Evolutionary conservation across 2,329 filamentous ascomycete genomes (phyloP), one percentile per base, ranked within the genome.

Genomic region (Fusarium compactum): DNA sequence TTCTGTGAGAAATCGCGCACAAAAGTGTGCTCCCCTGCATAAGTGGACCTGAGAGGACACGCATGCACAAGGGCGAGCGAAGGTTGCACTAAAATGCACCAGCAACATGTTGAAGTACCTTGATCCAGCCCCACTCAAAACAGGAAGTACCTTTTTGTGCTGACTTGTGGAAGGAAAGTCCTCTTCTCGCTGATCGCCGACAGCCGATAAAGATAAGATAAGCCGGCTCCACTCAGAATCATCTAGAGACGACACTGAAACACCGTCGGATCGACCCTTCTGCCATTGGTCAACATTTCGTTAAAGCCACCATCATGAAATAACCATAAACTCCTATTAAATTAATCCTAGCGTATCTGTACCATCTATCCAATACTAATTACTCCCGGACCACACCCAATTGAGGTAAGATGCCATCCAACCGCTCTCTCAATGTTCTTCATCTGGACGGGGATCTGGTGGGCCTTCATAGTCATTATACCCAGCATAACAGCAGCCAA

Each of bases 361-460:
- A n/a, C 34, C 34, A 22, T 48, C 41, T 38, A 63, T 3, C 22
- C 59, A 22, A 22, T 16, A 10, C 44, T 53, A 12, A 63, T 63
- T 9, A 63, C 61, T 22, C 61, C 58, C 20, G 61, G 61, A n/a
- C 58, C 58, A 20, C 61, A 63, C 3, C 61, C 61, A 57, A 62
- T 45, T 15, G 58, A 63, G 5, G 61, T 63, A 7, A 73, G 52
- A 46, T 73, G 67, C 70, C 70, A 73, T 1, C 71, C 71, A 18
- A 73, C 29, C 2, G 68, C 60, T 15, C 71, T 62, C n/a, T 73
- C 71, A 16, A 73, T 62, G 18, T 73, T 73, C 40, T 55, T 73
- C 32, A 73, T 29, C 27, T 71, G 67, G 20, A 44, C 20, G 3
- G 70, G 57, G 6, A 72, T 41, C 4, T 72, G 44, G 4, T 62